These are phyloP conservation scores for Hypoxylon sp. DNA, from an alignment of 2,329 filamentous ascomycete genomes.

Conservation along the genomic window DNA sequence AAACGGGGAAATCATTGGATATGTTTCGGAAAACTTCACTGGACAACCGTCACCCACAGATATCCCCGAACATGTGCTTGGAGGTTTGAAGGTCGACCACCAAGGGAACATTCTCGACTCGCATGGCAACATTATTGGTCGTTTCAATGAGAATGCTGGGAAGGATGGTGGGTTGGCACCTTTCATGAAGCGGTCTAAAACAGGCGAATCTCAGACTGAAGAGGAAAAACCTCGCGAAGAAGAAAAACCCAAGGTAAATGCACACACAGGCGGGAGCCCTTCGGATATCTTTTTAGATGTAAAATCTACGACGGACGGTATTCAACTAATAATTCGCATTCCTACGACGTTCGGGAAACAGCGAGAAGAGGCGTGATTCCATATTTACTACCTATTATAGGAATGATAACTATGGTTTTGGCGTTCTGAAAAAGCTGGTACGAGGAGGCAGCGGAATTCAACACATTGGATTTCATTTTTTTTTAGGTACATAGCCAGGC, in stretches of 20 bases:
- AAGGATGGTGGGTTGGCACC: constrained; percentile 38
- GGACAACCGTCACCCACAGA: constrained; percentile 46
- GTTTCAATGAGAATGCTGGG: constrained; percentile 61
- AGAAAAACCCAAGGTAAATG: constrained; percentile 51
- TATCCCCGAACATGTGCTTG: constrained; percentile 48
- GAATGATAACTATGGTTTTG: background rate
- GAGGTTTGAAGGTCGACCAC: constrained; percentile 61
- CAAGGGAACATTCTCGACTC: constrained; percentile 63
- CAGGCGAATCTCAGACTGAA: constrained; percentile 41
- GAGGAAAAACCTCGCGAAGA: constrained; percentile 45
- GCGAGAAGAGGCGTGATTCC: constrained; percentile 37
- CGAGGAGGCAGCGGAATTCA: background rate
- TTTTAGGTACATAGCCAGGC: background rate
- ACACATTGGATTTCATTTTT: background rate
- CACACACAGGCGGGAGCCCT: constrained; percentile 60
- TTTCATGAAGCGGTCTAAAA: constrained; percentile 31
- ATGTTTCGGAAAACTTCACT: constrained; percentile 61
- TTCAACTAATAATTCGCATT: constrained; percentile 71
- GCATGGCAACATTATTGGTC: constrained; percentile 63
- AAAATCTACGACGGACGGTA: constrained; percentile 69
- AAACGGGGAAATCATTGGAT: constrained; percentile 60
- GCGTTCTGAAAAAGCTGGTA: background rate
- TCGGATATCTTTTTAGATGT: constrained; percentile 71
- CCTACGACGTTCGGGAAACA: constrained; percentile 66
- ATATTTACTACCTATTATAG: background rate